Conservation (phyloP, 768 basidiomycete genomes). For the Psilocybe azurescens region DNA sequence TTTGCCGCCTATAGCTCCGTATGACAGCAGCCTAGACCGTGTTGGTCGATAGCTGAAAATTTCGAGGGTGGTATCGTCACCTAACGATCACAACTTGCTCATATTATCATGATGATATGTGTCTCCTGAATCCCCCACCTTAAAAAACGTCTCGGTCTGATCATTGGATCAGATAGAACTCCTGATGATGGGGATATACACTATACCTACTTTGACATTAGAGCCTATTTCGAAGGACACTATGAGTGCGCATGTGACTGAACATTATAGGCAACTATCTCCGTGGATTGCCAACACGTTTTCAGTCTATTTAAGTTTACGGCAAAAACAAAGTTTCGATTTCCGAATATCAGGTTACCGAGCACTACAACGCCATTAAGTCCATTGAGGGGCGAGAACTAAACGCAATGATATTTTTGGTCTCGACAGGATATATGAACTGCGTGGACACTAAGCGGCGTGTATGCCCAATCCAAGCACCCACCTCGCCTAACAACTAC, state of each 20-base stretch:
- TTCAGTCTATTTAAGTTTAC: not conserved
- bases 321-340: not conserved
- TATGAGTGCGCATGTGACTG: not conserved
- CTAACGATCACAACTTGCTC: too few species aligned
- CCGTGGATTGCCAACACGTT: not conserved
- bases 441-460: not conserved
- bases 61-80: too few species aligned
- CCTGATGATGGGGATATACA: not conserved
- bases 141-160: not conserved
- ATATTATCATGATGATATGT: not conserved
- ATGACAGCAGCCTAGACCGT: too few species aligned
- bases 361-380: not conserved
- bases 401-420: not conserved
- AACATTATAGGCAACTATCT: not conserved
- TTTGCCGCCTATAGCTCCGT: too few species aligned
- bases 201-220: not conserved
- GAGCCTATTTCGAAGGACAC: not conserved
- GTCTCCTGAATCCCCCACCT: not conserved
- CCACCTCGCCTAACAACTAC: slow-evolving; percentile 6
- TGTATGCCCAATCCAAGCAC: not conserved
- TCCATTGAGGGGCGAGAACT: not conserved
- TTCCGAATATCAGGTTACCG: not conserved
- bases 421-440: not conserved
- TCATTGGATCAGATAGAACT: not conserved
- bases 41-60: too few species aligned